These are phyloP conservation scores for Prunus mira DNA, from an alignment of 306 rosid genomes.

Conservation along the genomic window DNA sequence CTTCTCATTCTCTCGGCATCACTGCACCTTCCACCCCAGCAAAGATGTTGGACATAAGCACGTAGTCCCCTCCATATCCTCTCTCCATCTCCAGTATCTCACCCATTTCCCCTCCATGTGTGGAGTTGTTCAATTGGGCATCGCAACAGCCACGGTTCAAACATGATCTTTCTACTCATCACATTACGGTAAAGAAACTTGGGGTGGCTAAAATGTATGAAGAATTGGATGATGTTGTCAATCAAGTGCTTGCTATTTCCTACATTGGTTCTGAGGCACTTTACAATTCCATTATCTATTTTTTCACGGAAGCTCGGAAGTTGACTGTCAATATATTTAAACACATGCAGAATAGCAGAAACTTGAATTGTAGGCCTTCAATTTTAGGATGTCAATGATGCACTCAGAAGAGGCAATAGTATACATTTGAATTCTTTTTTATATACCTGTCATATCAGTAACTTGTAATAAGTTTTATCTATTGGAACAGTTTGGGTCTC, in stretches of 20 bases:
- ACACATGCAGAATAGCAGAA: conserved; percentile 60
- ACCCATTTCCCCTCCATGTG: conserved; percentile 43
- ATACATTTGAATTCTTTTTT: not conserved
- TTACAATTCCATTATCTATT: conserved; percentile 71
- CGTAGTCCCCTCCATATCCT: conserved; percentile 74
- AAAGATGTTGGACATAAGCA: conserved; percentile 78
- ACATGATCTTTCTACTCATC: conserved; percentile 57
- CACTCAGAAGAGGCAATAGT: conserved; percentile 40
- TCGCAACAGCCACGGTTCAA: conserved; percentile 67
- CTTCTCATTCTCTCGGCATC: conserved; percentile 69
- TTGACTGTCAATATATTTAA: conserved; percentile 68
- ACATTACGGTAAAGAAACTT: conserved; percentile 72
- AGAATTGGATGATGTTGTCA: conserved; percentile 84
- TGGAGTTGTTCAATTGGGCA: conserved; percentile 91
- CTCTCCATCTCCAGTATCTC: conserved; percentile 52
- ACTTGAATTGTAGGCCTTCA: conserved; percentile 69
- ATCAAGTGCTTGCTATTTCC: conserved; percentile 71
- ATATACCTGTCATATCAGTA: not conserved
- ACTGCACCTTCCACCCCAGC: conserved; percentile 57
- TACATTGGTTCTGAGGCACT: conserved; percentile 60
- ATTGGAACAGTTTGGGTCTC: not conserved
- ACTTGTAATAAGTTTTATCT: not conserved
- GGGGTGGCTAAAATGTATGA: conserved; percentile 74
- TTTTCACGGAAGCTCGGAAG: conserved; percentile 73
- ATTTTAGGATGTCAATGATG: conserved; percentile 73